Conservation (phyloP, 2,329 filamentous ascomycete genomes). For the Clonostachys chloroleuca region DNA sequence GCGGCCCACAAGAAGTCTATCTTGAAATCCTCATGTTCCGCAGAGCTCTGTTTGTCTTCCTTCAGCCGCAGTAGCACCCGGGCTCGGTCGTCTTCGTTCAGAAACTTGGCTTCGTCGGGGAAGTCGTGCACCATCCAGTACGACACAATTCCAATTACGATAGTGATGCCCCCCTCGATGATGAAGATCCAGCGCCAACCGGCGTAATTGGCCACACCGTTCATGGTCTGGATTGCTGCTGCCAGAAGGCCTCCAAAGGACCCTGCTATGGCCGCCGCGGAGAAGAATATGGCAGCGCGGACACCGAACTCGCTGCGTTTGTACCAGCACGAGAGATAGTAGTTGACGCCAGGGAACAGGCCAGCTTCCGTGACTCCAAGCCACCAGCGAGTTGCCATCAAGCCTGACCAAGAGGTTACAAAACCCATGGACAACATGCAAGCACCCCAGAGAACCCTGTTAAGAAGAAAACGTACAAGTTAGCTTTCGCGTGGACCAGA, state of each 20-base stretch:
- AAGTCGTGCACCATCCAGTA: conserved; percentile 84
- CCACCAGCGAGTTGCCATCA: conserved; percentile 67
- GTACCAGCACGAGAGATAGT: conserved; percentile 84
- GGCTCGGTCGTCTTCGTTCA: conserved; percentile 63
- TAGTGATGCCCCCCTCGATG: conserved; percentile 65
- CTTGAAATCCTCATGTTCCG: conserved; percentile 70
- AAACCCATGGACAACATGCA: conserved; percentile 69
- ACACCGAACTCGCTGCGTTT: conserved; percentile 73
- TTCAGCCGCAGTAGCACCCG: conserved; percentile 69
- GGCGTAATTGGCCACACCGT: conserved; percentile 50
- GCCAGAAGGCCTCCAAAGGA: conserved; percentile 74
- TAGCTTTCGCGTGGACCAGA: conserved; percentile 5
- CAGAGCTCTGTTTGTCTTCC: conserved; percentile 69
- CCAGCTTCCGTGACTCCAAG: conserved; percentile 72
- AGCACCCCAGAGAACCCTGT: conserved; percentile 59
- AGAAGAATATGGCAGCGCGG: conserved; percentile 81
- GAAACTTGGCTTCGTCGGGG: conserved; percentile 70
- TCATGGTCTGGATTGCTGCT: conserved; percentile 66
- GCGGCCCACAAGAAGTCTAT: conserved; percentile 68
- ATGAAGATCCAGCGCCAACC: conserved; percentile 67
- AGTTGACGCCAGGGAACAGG: conserved; percentile 72
- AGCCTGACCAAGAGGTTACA: conserved; percentile 55
- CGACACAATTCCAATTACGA: conserved; percentile 61
- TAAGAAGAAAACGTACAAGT: conserved; percentile 3
- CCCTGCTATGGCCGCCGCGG: conserved; percentile 73